Evolutionary conservation across 441 rosid species (phyloP), one percentile per base, ranked within the genome.

Genomic region (Mallotus repandus): DNA sequence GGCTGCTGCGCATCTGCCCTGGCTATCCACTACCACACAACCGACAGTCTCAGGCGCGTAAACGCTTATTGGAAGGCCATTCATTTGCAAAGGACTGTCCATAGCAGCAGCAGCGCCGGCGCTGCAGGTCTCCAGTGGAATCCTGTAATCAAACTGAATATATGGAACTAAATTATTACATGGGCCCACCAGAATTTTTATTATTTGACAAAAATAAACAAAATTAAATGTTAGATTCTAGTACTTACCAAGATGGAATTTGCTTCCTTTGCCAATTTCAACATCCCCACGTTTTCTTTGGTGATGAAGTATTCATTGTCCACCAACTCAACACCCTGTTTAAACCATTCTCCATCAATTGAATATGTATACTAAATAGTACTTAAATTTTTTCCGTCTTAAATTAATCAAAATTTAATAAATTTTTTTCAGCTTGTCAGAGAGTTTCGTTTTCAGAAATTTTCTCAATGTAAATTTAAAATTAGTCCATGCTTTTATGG

Each of bases 41-140:
- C 98, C 98, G 0, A 94, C 98, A 0, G 97, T 92, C 81, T 94
- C 99, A 4, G 97, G 97, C 3, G 97, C 88, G 72, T 94, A 94
- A 22, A 89, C 70, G 78, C 91, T 86, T 69, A 94, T 89, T 0
- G 99, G 97, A 12, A 94, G 97, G 14, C 99, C 97, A 73, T 92
- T 92, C 99, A 94, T 92, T 49, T 70, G 80, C 67, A 91, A 60
- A 1, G 86, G 88, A 62, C 71, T 81, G 25, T 89, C 93, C 53
- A 63, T 55, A 35, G 81, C 81, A 2, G 81, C 81, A 0, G 89
- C 87, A 0, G 87, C 89, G 4, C 86, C 87, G 14, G 86, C 90
- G 48, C 86, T 74, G 76, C 98, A 91, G 52, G 85, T 83, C 12
- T 80, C 84, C 49, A 78, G 54, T 8, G 95, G 95, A 76, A 92